Base-by-base conservation (phyloP, 306 rosid species). In the Corylus americana region DNA sequence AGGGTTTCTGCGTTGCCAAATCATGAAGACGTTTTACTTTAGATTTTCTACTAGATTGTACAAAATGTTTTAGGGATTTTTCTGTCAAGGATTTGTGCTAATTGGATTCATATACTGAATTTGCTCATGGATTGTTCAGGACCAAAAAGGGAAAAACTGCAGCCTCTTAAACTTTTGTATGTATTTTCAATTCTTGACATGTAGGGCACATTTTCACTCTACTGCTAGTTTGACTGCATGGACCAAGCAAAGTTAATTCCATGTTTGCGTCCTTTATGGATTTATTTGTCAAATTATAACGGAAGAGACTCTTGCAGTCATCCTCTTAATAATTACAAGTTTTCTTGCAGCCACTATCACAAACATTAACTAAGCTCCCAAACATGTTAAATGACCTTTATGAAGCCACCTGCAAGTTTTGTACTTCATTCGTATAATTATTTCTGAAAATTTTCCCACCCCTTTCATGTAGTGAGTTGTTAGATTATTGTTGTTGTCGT, bases 271-370 rank as follows among this genome's bases (percentile, higher is more conserved):
- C 70, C 44, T 63, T 63, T 63, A 7, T 63, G n/a, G n/a, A 6
- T 13, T 35, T 22, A 35, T 5, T 31, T 63, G 13, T 13, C 22
- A 35, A 25, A 63, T 29, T 11, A 63, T 31, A 63, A 5, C 6
- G 45, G 70, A 63, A 31, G 70, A 63, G 11, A 63, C 20, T 63
- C 27, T 63, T 63, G n/a, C n/a, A 63, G 70, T 63, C 20, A 12
- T 31, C 70, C 29, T 63, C 27, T 63, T 63, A 63, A 31, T 63
- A 63, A 63, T 22, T 61, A 29, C 39, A 63, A 14, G 8, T 29
- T 63, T 14, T 35, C 70, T 63, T 63, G 45, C 22, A 31, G 13
- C 70, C 39, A 31, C 29, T 14, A 17, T 20, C 25, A 20, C 16
- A 55, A n/a, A 2, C 10, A 20, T 55, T 20, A 55, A 55, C 25